Percentiles rank a stretch among this genome's conserved stretches.
These are phyloP conservation scores for Xanthoconium stramineum DNA, from an alignment of 768 basidiomycete species.

Conservation along the genomic window DNA sequence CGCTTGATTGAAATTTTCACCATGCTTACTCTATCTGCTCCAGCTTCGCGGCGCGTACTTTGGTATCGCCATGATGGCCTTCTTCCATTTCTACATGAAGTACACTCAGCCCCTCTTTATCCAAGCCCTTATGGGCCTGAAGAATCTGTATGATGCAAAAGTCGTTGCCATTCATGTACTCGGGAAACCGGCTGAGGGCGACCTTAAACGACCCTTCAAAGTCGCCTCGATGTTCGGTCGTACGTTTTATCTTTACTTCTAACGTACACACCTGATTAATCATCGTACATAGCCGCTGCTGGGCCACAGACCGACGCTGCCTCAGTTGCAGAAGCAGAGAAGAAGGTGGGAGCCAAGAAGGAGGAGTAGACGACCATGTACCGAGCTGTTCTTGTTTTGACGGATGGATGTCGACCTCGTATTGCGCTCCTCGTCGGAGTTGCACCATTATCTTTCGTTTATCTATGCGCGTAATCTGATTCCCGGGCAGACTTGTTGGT, in stretches of 20 bases:
- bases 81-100: constrained; percentile 92
- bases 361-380: constrained; percentile 49
- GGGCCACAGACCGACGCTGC: constrained; percentile 86
- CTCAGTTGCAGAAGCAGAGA: constrained; percentile 85
- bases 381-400: constrained; percentile 14
- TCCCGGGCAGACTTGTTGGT: not conserved
- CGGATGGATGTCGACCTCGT: constrained; percentile 17
- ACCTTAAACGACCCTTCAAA: constrained; percentile 90
- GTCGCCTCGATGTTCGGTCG: constrained; percentile 69
- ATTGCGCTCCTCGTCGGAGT: not conserved
- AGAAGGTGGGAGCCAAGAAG: constrained; percentile 77
- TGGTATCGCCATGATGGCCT: constrained; percentile 83
- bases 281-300: constrained; percentile 38
- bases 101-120: constrained; percentile 97
- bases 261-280: not conserved
- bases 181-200: constrained; percentile 76
- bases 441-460: not conserved
- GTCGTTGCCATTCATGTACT: constrained; percentile 78
- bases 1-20: constrained; percentile 15
- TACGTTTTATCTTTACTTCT: constrained; percentile 29
- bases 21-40: not conserved
- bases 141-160: constrained; percentile 85
- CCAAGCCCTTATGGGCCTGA: constrained; percentile 93
- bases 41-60: constrained; percentile 67
- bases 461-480: not conserved